A percentile compares a stretch with the other conserved stretches of the same genome.
These are phyloP conservation scores for Neurospora pannonica DNA, from an alignment of 495 filamentous ascomycete genomes.

Conservation along the genomic window DNA sequence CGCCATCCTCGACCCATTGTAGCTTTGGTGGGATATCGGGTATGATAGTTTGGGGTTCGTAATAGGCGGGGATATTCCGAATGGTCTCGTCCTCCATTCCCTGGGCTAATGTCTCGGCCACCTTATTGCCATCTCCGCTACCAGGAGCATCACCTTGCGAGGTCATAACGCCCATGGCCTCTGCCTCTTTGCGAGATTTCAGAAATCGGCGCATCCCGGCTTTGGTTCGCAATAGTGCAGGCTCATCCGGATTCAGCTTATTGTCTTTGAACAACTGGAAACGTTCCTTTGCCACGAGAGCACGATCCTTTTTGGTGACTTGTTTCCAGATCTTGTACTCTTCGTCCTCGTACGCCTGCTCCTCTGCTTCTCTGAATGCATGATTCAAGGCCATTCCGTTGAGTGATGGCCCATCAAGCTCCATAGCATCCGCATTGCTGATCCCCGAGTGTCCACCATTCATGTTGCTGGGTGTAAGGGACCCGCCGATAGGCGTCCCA, in stretches of 20 bases:
- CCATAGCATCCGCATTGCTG: constrained; percentile 72
- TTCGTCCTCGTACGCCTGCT: constrained; percentile 58
- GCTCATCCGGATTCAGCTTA: constrained; percentile 77
- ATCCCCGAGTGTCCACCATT: constrained; percentile 50
- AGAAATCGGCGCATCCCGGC: constrained; percentile 63
- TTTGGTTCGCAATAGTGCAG: constrained; percentile 69
- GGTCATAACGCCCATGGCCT: constrained; percentile 30
- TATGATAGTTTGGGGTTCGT: constrained; percentile 75
- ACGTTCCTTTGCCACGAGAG: constrained; percentile 68
- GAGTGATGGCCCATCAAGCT: constrained; percentile 63
- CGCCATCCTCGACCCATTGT: constrained; percentile 76
- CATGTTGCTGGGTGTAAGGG: constrained; percentile 65
- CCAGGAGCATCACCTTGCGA: constrained; percentile 38
- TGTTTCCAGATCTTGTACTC: constrained; percentile 98
- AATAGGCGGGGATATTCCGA: constrained; percentile 79
- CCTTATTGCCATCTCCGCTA: constrained; percentile 29
- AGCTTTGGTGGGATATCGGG: constrained; percentile 71
- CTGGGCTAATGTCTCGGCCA: constrained; percentile 71
- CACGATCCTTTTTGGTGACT: constrained; percentile 92
- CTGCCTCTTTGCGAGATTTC: constrained; percentile 57
- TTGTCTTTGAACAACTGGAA: constrained; percentile 78
- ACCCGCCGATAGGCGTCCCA: constrained; percentile 68
- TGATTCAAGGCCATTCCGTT: constrained; percentile 49
- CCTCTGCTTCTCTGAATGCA: constrained; percentile 41
- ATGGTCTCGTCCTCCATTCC: constrained; percentile 84